Evolutionary conservation across 441 rosid genomes (phyloP).

Genomic region (Gossypium schwendimanii): DNA sequence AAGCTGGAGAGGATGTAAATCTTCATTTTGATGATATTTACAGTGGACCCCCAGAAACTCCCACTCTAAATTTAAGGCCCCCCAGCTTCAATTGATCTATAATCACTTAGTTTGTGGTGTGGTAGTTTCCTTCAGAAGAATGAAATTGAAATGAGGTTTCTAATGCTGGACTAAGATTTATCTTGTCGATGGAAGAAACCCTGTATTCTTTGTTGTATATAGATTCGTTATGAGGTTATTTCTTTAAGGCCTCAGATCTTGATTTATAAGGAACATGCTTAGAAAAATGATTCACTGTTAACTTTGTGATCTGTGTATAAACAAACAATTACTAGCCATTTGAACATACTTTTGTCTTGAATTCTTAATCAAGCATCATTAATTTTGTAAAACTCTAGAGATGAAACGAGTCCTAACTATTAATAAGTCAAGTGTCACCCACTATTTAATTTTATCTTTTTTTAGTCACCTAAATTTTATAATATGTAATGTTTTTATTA

Average conservation of each 20-base stretch:
- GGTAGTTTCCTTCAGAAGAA: constrained; percentile 6
- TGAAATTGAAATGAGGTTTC: constrained; percentile 31
- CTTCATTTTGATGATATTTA: constrained; percentile 84
- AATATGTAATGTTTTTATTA: no score
- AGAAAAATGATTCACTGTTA: constrained; percentile 4
- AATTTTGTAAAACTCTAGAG: no score
- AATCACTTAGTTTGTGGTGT: not conserved
- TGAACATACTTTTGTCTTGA: not conserved
- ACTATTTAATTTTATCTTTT: no score
- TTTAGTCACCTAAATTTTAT: no score
- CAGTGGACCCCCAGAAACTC: constrained; percentile 59
- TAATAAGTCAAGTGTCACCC: no score
- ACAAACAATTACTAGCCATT: constrained; percentile 14
- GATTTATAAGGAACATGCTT: constrained; percentile 18
- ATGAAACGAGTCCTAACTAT: no score
- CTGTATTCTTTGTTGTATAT: constrained; percentile 56
- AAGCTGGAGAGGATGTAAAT: constrained; percentile 42
- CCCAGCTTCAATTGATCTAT: constrained; percentile 16
- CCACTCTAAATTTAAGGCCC: constrained; percentile 21
- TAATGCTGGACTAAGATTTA: constrained; percentile 14
- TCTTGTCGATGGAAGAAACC: constrained; percentile 22
- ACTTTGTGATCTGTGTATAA: constrained; percentile 29
- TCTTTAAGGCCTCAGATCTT: constrained; percentile 18
- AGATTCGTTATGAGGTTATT: constrained; percentile 39
- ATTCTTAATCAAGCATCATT: not conserved